These are phyloP conservation scores for Parietichytrium sp. DNA, from an alignment of 108 stramenopile genomes.

Conservation along the genomic window DNA sequence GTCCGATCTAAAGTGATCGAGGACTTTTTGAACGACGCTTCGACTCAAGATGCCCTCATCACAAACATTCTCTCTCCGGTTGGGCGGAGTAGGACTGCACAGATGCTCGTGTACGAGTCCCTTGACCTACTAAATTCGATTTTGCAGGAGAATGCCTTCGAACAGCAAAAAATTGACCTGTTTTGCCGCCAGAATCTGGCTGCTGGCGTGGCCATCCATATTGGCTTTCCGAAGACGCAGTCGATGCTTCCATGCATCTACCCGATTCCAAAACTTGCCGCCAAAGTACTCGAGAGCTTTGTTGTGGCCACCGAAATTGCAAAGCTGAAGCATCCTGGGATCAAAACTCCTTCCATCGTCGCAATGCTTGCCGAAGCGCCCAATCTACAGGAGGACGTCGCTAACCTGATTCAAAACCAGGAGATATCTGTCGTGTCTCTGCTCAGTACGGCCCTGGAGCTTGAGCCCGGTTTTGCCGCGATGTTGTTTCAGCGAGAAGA, in stretches of 20 bases:
- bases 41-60: constrained; percentile 28
- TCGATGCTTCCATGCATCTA: background rate
- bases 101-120: background rate
- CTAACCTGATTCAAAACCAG: background rate
- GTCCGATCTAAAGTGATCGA: constrained; percentile 34
- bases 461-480: constrained; percentile 15
- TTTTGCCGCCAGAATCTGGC: constrained; percentile 31
- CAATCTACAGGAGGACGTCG: background rate
- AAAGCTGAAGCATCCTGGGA: no score
- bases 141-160: background rate
- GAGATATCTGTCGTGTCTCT: background rate
- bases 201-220: background rate
- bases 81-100: background rate
- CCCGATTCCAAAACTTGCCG: background rate
- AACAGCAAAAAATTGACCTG: background rate
- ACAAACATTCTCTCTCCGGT: background rate
- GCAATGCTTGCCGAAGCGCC: constrained; percentile 19
- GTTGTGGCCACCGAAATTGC: background rate
- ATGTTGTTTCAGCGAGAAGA: background rate
- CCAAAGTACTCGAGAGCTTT: background rate
- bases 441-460: background rate
- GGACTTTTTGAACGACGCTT: constrained; percentile 19
- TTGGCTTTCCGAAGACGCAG: background rate
- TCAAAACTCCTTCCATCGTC: constrained; percentile 2
- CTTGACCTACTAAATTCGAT: background rate